These are phyloP conservation scores for Nitzschia inconspicua DNA, from an alignment of 108 stramenopile genomes.

Conservation along the genomic window DNA sequence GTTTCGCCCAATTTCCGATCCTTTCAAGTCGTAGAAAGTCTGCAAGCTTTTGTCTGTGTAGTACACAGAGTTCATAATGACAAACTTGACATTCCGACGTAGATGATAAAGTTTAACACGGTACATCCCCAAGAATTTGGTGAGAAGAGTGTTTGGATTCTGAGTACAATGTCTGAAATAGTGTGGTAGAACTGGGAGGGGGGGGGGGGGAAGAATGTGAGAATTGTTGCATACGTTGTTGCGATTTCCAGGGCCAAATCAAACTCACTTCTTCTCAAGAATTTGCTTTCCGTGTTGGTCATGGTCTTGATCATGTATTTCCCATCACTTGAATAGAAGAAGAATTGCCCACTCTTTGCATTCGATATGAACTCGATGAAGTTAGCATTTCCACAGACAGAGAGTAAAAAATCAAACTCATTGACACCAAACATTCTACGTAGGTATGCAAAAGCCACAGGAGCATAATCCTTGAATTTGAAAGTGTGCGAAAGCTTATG, in stretches of 20 bases:
- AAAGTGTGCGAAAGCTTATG: constrained; percentile 96
- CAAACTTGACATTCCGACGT: constrained; percentile 88
- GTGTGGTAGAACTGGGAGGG: constrained; percentile 76
- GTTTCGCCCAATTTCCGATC: constrained; percentile 72
- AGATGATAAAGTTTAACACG: constrained; percentile 95
- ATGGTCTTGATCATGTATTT: constrained; percentile 98
- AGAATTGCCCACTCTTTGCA: constrained; percentile 97
- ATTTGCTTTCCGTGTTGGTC: constrained; percentile 97
- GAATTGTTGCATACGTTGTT: not conserved
- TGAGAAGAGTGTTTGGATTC: constrained; percentile 92
- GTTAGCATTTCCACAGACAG: constrained; percentile 95
- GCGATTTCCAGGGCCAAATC: not conserved
- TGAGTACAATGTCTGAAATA: constrained; percentile 92
- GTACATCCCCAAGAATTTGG: constrained; percentile 97
- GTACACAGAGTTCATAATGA: constrained; percentile 93
- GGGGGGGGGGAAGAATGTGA: not conserved
- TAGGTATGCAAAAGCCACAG: constrained; percentile 85
- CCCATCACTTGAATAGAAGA: constrained; percentile 99
- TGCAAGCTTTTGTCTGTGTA: constrained; percentile 82
- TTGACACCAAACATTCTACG: constrained; percentile 90
- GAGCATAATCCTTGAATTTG: constrained; percentile 98
- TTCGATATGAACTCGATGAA: constrained; percentile 99
- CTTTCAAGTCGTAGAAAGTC: constrained; percentile 93
- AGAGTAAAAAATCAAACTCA: constrained; percentile 90
- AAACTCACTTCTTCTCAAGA: constrained; percentile 77